Evolutionary conservation across 140 eudicot species (phyloP).

Genomic region (Erigeron philadelphicus): DNA sequence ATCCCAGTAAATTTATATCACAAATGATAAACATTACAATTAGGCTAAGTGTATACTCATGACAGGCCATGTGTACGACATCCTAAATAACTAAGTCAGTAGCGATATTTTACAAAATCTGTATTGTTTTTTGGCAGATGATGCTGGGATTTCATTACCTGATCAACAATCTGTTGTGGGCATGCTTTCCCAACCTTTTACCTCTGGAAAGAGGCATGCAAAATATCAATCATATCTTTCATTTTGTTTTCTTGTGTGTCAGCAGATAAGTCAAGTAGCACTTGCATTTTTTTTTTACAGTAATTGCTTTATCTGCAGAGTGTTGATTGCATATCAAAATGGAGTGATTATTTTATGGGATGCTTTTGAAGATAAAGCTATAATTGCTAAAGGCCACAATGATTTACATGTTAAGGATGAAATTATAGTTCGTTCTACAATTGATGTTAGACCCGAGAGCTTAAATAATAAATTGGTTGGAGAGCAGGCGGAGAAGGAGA

Average conservation of each 20-base stretch:
- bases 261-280: slow-evolving; percentile 9
- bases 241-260: not conserved
- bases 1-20: too few species aligned
- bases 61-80: too few species aligned
- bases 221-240: slow-evolving; percentile 12
- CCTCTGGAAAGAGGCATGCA: slow-evolving; percentile 69
- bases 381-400: slow-evolving; percentile 50
- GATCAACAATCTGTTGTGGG: slow-evolving; percentile 75
- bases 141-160: slow-evolving; percentile 52
- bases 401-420: slow-evolving; percentile 58
- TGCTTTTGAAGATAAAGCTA: slow-evolving; percentile 60
- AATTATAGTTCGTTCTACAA: slow-evolving; percentile 34
- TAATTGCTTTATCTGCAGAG: slow-evolving; percentile 40
- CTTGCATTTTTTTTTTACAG: slow-evolving; percentile 16
- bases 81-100: not conserved
- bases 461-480: slow-evolving; percentile 33
- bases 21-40: too few species aligned
- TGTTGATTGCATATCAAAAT: slow-evolving; percentile 77
- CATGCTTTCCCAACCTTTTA: slow-evolving; percentile 78
- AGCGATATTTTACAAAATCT: slow-evolving; percentile 16
- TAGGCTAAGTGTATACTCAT: too few species aligned
- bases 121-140: slow-evolving; percentile 45
- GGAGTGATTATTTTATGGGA: slow-evolving; percentile 89
- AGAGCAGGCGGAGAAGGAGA: slow-evolving; percentile 72
- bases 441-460: slow-evolving; percentile 36